phyloP scores from a whole-genome alignment of 2,329 filamentous ascomycete species.

The Pseudocercospora fijiensis region DNA sequence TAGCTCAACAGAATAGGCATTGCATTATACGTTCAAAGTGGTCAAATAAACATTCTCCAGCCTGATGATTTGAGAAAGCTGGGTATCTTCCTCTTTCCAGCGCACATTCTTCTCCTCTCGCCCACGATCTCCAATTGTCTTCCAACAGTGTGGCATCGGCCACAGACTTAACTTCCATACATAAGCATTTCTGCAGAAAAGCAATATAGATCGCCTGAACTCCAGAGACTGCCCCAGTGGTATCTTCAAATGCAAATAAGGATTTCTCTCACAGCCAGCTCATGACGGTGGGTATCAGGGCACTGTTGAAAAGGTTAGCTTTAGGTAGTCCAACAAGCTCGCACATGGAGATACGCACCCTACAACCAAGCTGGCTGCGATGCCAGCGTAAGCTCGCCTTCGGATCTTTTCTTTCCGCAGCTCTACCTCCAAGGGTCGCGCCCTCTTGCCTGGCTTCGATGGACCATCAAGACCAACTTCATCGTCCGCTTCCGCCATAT shows the following conservation, averaged over 20 bases:
- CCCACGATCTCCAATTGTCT: not conserved
- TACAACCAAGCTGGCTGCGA: constrained; percentile 82
- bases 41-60: not conserved
- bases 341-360: constrained; percentile 65
- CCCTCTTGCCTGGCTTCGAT: constrained; percentile 60
- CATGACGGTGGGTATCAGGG: constrained; percentile 33
- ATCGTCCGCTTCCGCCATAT: constrained; percentile 57
- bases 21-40: not conserved
- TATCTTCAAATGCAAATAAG: constrained; percentile 8
- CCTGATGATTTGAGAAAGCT: not conserved
- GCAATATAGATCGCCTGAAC: constrained; percentile 5
- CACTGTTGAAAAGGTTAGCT: constrained; percentile 25
- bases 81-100: not conserved
- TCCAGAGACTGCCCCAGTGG: not conserved
- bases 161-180: not conserved
- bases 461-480: constrained; percentile 49
- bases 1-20: not conserved
- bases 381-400: constrained; percentile 78
- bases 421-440: constrained; percentile 72
- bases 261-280: not conserved
- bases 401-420: constrained; percentile 82
- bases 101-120: not conserved
- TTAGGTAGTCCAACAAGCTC: not conserved
- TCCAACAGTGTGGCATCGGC: not conserved
- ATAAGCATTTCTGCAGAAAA: not conserved